Percentiles rank a stretch among this genome's conserved stretches.
Conservation (phyloP, 2,329 filamentous ascomycete genomes). For the Ophiostoma sp. region DNA sequence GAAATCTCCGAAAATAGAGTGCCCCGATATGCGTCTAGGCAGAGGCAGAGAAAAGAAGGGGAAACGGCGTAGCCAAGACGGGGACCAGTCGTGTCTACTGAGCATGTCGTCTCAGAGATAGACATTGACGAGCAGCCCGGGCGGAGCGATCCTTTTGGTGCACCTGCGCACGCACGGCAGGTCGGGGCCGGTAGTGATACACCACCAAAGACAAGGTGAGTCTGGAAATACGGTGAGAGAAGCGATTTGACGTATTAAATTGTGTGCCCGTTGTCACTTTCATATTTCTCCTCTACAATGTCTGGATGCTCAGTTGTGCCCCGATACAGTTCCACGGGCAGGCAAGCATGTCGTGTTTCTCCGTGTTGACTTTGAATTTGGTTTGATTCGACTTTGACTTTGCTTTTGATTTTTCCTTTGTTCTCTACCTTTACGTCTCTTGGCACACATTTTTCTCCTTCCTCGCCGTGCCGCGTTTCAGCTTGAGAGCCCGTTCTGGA, state of each 20-base stretch:
- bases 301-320: neutral
- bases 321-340: neutral
- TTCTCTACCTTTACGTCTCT: neutral
- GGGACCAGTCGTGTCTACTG: neutral
- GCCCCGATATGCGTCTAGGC: neutral
- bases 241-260: neutral
- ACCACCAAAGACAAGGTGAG: neutral
- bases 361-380: neutral
- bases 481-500: neutral
- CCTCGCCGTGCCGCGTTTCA: constrained; percentile 25
- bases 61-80: neutral
- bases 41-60: neutral
- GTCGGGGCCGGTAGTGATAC: constrained; percentile 3
- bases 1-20: neutral
- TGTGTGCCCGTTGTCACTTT: neutral
- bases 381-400: neutral
- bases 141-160: constrained; percentile 12
- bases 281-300: neutral
- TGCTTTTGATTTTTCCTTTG: neutral
- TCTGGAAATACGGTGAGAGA: neutral
- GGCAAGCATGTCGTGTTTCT: neutral
- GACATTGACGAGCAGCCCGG: constrained; percentile 2
- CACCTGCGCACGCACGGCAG: neutral
- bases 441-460: neutral
- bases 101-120: neutral